A percentile compares a stretch with the other conserved stretches of the same genome.
Conservation (phyloP, 208 protist species). For the Sergeia podlipaevii region DNA sequence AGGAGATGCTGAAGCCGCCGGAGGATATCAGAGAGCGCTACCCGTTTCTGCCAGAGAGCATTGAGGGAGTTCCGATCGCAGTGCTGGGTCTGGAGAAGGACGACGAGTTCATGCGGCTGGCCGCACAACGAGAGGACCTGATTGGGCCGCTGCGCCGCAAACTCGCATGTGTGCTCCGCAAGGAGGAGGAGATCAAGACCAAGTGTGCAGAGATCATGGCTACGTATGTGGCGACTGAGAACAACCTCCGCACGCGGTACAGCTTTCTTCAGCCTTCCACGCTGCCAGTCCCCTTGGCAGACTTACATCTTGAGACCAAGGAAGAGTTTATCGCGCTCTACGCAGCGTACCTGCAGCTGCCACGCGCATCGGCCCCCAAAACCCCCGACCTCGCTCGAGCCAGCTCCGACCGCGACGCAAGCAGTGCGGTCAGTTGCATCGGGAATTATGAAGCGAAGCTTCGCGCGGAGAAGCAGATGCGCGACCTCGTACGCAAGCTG, state of each 20-base stretch:
- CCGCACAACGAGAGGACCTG: slow-evolving; percentile 53
- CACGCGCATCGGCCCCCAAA: slow-evolving; percentile 7
- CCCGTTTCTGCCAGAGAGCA: slow-evolving; percentile 41
- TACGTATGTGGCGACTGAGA: slow-evolving; percentile 23
- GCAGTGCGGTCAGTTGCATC: not conserved
- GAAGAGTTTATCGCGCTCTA: slow-evolving; percentile 21
- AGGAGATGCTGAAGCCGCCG: slow-evolving; percentile 33
- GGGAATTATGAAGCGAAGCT: slow-evolving; percentile 12
- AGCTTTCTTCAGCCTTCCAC: slow-evolving; percentile 26
- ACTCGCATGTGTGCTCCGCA: slow-evolving; percentile 28
- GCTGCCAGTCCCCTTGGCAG: slow-evolving; percentile 32
- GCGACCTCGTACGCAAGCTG: slow-evolving; percentile 14
- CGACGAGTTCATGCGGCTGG: slow-evolving; percentile 42
- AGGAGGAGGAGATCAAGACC: slow-evolving; percentile 47
- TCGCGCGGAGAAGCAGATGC: slow-evolving; percentile 28
- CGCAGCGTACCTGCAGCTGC: slow-evolving; percentile 22
- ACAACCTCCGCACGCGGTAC: slow-evolving; percentile 22
- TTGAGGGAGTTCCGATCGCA: slow-evolving; percentile 40
- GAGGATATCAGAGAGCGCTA: slow-evolving; percentile 41
- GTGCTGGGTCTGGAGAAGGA: slow-evolving; percentile 55
- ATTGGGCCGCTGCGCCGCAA: slow-evolving; percentile 35
- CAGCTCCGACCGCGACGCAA: slow-evolving; percentile 6
- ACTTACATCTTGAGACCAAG: slow-evolving; percentile 30
- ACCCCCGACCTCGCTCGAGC: slow-evolving; percentile 12
- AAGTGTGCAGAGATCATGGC: slow-evolving; percentile 32